These are phyloP conservation scores for Begonia masoniana DNA, from an alignment of 306 rosid genomes.

Conservation along the genomic window DNA sequence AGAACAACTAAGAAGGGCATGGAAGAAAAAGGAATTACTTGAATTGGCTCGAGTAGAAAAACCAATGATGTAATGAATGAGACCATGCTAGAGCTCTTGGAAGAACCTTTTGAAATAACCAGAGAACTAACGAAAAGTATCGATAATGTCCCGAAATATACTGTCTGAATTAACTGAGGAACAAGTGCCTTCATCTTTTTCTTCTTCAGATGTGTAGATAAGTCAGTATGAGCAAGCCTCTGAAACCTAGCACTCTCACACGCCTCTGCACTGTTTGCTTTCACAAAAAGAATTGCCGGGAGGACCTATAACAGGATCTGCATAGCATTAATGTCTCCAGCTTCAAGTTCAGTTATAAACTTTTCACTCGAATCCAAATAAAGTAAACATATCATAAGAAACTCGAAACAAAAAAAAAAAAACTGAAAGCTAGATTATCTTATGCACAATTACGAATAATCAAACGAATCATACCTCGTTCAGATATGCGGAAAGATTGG, in stretches of 20 bases:
- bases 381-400: no score
- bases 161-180: constrained; percentile 64
- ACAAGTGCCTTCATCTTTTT: constrained; percentile 76
- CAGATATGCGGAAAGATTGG: constrained; percentile 71
- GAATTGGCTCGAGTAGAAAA: constrained; percentile 71
- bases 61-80: constrained; percentile 64
- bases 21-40: constrained; percentile 36
- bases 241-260: constrained; percentile 60
- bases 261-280: constrained; percentile 62
- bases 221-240: constrained; percentile 54
- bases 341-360: no score
- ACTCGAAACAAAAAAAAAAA: no score
- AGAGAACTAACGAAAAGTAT: constrained; percentile 41
- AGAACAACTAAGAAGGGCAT: background rate
- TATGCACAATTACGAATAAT: background rate
- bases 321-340: no score
- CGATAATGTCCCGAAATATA: constrained; percentile 48
- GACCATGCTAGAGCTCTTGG: constrained; percentile 37
- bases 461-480: constrained; percentile 49
- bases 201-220: constrained; percentile 41
- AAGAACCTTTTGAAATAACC: constrained; percentile 49
- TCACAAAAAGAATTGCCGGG: constrained; percentile 79
- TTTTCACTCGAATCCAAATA: no score
- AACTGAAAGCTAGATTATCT: background rate
- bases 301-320: constrained; percentile 33